phyloP scores from a whole-genome alignment of 805 yeast species.

The Blastobotrys attinorum region DNA sequence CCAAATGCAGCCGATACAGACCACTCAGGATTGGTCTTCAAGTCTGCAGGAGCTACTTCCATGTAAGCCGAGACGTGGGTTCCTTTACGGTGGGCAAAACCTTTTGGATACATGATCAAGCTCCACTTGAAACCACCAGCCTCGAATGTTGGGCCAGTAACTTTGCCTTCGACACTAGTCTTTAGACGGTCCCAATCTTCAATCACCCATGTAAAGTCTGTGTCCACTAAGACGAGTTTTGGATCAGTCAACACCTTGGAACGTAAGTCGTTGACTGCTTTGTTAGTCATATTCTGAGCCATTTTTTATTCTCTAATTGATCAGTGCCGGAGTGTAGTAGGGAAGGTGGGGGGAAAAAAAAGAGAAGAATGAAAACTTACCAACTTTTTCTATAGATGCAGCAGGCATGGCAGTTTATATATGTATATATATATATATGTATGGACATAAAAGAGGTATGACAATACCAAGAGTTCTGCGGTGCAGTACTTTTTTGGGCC shows the following conservation, averaged over 20 bases:
- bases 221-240: background rate
- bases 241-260: slow-evolving; percentile 2
- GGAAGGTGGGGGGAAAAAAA: too few relatives aligned
- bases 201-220: slow-evolving; percentile 2
- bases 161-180: background rate
- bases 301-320: too few relatives aligned
- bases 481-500: too few relatives aligned
- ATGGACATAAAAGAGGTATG: too few relatives aligned
- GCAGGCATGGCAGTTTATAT: too few relatives aligned
- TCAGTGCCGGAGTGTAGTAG: too few relatives aligned
- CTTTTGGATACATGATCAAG: background rate
- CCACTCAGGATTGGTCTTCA: background rate
- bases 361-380: background rate
- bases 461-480: too few relatives aligned
- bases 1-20: background rate
- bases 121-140: background rate
- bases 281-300: background rate
- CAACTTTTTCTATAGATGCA: background rate
- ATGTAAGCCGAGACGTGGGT: slow-evolving; percentile 1
- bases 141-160: background rate
- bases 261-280: background rate
- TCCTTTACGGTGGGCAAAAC: background rate
- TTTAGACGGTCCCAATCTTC: background rate
- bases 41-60: background rate
- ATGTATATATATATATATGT: too few relatives aligned